Evolutionary conservation across 2,329 filamentous ascomycete species (phyloP).

Genomic region (Ceratocystis cubensis): DNA sequence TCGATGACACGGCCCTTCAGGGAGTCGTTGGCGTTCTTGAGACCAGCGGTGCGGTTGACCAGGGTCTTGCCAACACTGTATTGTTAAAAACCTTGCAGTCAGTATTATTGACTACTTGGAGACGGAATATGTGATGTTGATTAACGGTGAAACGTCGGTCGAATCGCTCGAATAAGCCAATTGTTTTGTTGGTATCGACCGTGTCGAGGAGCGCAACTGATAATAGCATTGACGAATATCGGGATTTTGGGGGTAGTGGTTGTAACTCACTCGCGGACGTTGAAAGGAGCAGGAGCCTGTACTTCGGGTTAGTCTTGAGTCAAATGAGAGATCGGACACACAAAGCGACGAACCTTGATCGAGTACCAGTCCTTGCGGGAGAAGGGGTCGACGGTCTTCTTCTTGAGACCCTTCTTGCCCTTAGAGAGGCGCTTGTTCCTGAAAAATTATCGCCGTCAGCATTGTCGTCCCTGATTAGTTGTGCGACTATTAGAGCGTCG

Average conservation of each 20-base stretch:
- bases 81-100: conserved; percentile 20
- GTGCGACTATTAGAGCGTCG: neutral
- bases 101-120: conserved; percentile 18
- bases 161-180: neutral
- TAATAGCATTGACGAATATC: neutral
- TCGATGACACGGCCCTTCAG: conserved; percentile 98
- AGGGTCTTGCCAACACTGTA: conserved; percentile 96
- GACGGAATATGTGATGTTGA: neutral
- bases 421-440: conserved; percentile 99
- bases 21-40: conserved; percentile 99
- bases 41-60: conserved; percentile 97
- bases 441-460: conserved; percentile 24
- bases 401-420: conserved; percentile 99
- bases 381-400: conserved; percentile 97
- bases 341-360: conserved; percentile 59
- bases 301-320: conserved; percentile 24
- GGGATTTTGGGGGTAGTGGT: neutral
- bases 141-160: neutral
- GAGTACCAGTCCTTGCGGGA: conserved; percentile 98
- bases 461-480: conserved; percentile 15
- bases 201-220: too few species aligned
- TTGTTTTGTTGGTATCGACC: neutral
- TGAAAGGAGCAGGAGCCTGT: conserved; percentile 88
- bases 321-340: neutral
- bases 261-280: conserved; percentile 77